Conservation (phyloP, 768 basidiomycete genomes). For the Mycena rebaudengoi region DNA sequence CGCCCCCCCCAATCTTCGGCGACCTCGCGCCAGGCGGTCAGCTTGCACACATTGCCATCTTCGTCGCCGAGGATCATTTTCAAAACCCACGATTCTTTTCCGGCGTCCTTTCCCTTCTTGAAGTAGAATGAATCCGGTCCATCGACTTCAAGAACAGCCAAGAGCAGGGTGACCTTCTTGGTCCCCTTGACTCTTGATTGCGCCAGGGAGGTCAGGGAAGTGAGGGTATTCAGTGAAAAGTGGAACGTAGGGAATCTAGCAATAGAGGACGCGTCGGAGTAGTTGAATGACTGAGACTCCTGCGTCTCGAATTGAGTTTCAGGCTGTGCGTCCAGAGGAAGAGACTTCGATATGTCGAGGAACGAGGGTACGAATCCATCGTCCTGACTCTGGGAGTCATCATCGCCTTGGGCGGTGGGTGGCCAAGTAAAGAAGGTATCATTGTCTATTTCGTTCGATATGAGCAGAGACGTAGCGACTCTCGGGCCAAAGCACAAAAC, state of each 20-base stretch:
- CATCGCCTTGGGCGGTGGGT: slow-evolving; percentile 48
- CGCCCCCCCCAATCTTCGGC: slow-evolving; percentile 77
- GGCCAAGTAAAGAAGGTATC: slow-evolving; percentile 69
- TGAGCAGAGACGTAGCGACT: neutral
- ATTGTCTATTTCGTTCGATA: slow-evolving; percentile 44
- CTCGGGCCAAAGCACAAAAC: neutral
- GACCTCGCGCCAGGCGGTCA: slow-evolving; percentile 82
- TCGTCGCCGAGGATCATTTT: slow-evolving; percentile 82
- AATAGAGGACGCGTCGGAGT: slow-evolving; percentile 77
- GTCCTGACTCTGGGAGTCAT: slow-evolving; percentile 21
- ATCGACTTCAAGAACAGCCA: slow-evolving; percentile 79
- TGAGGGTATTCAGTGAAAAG: slow-evolving; percentile 70
- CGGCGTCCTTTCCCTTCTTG: slow-evolving; percentile 75
- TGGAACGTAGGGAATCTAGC: slow-evolving; percentile 78
- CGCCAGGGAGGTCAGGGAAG: slow-evolving; percentile 54
- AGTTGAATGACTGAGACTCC: slow-evolving; percentile 59
- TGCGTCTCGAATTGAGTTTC: slow-evolving; percentile 35
- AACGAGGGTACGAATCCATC: slow-evolving; percentile 36
- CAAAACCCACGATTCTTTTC: slow-evolving; percentile 71
- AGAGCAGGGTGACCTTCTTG: slow-evolving; percentile 64
- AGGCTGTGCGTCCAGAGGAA: slow-evolving; percentile 20
- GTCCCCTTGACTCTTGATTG: slow-evolving; percentile 44
- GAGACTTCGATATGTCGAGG: slow-evolving; percentile 30
- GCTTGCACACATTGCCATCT: slow-evolving; percentile 69
- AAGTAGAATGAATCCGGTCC: slow-evolving; percentile 75